Evolutionary conservation across 2,329 filamentous ascomycete genomes (phyloP).

Genomic region (Fusarium longipes): DNA sequence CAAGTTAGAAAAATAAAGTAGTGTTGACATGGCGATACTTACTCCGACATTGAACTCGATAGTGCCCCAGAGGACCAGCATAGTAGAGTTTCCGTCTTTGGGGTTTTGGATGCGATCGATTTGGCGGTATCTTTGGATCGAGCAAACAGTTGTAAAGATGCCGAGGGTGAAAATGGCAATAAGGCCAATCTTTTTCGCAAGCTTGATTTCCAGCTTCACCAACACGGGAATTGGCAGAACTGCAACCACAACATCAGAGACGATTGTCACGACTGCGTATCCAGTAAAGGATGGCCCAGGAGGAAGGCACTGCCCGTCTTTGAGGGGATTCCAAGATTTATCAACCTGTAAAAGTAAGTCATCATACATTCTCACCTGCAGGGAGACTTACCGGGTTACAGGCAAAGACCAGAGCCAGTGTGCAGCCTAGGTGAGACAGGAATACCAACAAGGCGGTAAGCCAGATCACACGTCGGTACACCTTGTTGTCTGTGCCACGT

Average conservation of each 20-base stretch:
- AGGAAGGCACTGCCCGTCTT: slow-evolving; percentile 57
- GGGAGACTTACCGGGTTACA: slow-evolving; percentile 58
- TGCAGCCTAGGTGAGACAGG: slow-evolving; percentile 60
- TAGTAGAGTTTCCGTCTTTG: slow-evolving; percentile 65
- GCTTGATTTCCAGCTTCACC: slow-evolving; percentile 59
- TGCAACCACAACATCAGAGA: slow-evolving; percentile 62
- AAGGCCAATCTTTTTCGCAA: slow-evolving; percentile 61
- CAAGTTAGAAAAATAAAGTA: neutral
- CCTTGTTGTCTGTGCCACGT: slow-evolving; percentile 58
- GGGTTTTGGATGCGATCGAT: slow-evolving; percentile 60
- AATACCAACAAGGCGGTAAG: slow-evolving; percentile 57
- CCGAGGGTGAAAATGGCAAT: slow-evolving; percentile 64
- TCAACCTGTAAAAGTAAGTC: neutral
- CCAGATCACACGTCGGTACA: slow-evolving; percentile 60
- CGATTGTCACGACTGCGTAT: slow-evolving; percentile 63
- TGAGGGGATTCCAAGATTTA: neutral
- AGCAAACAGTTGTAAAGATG: slow-evolving; percentile 66
- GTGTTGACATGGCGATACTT: slow-evolving; percentile 37
- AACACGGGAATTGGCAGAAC: slow-evolving; percentile 63
- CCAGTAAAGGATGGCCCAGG: slow-evolving; percentile 62
- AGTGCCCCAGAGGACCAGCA: slow-evolving; percentile 66
- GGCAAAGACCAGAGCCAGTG: slow-evolving; percentile 61
- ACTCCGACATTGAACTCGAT: slow-evolving; percentile 69
- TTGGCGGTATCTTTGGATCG: slow-evolving; percentile 63
- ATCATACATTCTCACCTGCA: accelerated